Base-by-base conservation (phyloP, 768 basidiomycete genomes). In the Lentinula sp. region DNA sequence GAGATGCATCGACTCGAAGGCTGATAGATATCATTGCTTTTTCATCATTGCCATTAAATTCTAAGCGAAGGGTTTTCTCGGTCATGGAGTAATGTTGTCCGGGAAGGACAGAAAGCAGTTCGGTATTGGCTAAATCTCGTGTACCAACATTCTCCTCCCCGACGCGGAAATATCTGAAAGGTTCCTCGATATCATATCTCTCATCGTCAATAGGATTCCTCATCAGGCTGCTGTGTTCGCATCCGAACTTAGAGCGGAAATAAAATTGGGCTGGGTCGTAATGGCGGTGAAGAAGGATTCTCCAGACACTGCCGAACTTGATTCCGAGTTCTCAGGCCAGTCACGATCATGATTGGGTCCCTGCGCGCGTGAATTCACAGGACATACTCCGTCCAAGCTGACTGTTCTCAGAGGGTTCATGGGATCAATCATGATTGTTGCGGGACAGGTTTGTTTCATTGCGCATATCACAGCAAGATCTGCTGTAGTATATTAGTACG, bases 1-100 rank as follows among this genome's bases (percentile, higher is more conserved):
- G 91, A 46, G 86, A 78, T 7, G 93, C 85, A 70, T 95, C 92
- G 3, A 95, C 81, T 20, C 77, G 74, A 42, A 95, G 80, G 46
- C 72, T 72, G 60, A 87, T 76, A 3, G 69, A 62, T 60, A 88
- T 64, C 23, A 72, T 70, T 52, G 41, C 45, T 67, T 57, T 45
- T 46, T 20, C 41, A 62, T 51, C 52, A 61, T 52, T 15, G 32
- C 59, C 43, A 8, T 35, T 9, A 51, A 57, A 56, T 16, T 15
- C 57, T 35, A 63, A 41, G 59, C 48, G 54, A 36, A 63, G 59
- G 36, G 46, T 60, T 52, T 55, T 55, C 20, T 39, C 42, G 50
- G 23, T 39, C 3, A 62, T 48, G 2, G 51, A 62, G 46, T 62
- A 64, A 36, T 62, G 41, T 20, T 64, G 63, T 20, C 61, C 63